Evolutionary conservation across 805 yeast species (phyloP).

Genomic region (Wickerhamomyces pijperi): DNA sequence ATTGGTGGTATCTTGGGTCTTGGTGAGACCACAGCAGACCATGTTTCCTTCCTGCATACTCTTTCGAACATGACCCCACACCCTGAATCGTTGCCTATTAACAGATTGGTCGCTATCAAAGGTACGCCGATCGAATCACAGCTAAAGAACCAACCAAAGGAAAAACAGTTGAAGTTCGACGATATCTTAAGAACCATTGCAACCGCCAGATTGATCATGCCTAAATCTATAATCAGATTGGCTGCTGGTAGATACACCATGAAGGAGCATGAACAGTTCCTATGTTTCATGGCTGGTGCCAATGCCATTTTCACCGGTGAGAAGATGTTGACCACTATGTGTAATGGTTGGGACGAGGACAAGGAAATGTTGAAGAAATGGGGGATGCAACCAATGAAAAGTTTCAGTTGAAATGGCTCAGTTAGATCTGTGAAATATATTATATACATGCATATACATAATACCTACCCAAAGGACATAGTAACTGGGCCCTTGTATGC

Average conservation of each 20-base stretch:
- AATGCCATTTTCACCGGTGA: constrained; percentile 78
- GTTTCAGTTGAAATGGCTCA: too few species aligned
- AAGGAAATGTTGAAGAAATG: constrained; percentile 53
- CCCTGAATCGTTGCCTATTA: constrained; percentile 77
- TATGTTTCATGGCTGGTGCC: constrained; percentile 69
- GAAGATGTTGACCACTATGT: constrained; percentile 71
- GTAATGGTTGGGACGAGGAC: constrained; percentile 80
- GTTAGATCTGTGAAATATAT: too few species aligned
- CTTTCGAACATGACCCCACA: constrained; percentile 58
- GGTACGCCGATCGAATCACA: constrained; percentile 70
- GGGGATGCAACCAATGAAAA: constrained; percentile 54
- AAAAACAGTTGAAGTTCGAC: constrained; percentile 44
- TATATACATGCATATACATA: too few species aligned
- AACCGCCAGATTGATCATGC: constrained; percentile 69
- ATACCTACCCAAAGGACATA: too few species aligned
- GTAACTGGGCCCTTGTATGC: too few species aligned
- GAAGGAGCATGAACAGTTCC: constrained; percentile 65
- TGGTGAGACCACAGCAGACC: constrained; percentile 67
- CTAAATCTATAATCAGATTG: constrained; percentile 54
- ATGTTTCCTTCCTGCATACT: constrained; percentile 54
- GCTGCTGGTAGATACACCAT: constrained; percentile 79
- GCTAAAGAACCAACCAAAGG: constrained; percentile 13
- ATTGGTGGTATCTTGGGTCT: constrained; percentile 75
- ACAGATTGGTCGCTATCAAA: constrained; percentile 63
- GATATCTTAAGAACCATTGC: constrained; percentile 59